Evolutionary conservation across 495 filamentous ascomycete species (phyloP).

Genomic region (Endocarpon pusillum): DNA sequence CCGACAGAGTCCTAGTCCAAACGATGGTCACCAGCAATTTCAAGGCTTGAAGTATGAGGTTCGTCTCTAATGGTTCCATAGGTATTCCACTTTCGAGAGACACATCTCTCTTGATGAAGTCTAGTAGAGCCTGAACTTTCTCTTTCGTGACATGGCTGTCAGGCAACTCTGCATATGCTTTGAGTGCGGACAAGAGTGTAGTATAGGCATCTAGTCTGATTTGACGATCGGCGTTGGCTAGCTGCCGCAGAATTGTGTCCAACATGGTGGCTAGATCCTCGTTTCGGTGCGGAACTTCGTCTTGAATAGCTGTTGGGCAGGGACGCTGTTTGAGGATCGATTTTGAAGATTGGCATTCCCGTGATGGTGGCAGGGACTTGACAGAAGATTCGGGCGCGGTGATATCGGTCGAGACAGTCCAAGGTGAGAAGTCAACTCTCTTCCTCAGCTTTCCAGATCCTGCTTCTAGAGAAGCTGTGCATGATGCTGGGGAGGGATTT

Average conservation of each 20-base stretch:
- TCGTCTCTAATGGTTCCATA: conserved; percentile 30
- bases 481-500: no score
- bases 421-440: conserved; percentile 54
- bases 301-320: conserved; percentile 18
- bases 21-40: conserved; percentile 58
- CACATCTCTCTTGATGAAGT: conserved; percentile 73
- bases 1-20: conserved; percentile 44
- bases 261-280: conserved; percentile 55
- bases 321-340: conserved; percentile 67
- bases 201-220: conserved; percentile 75
- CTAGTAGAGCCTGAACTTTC: conserved; percentile 57
- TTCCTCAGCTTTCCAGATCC: conserved; percentile 40
- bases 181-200: conserved; percentile 54
- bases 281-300: conserved; percentile 20
- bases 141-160: conserved; percentile 49
- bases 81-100: conserved; percentile 17
- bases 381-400: conserved; percentile 26
- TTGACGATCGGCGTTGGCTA: conserved; percentile 50
- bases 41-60: conserved; percentile 56
- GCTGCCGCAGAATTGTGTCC: conserved; percentile 60
- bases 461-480: no score
- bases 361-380: conserved; percentile 37
- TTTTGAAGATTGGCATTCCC: conserved; percentile 51
- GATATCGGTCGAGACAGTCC: conserved; percentile 27
- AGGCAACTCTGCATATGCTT: conserved; percentile 60